These are phyloP conservation scores for Taxillus chinensis DNA, from an alignment of 164 flowering plant species.

Conservation along the genomic window DNA sequence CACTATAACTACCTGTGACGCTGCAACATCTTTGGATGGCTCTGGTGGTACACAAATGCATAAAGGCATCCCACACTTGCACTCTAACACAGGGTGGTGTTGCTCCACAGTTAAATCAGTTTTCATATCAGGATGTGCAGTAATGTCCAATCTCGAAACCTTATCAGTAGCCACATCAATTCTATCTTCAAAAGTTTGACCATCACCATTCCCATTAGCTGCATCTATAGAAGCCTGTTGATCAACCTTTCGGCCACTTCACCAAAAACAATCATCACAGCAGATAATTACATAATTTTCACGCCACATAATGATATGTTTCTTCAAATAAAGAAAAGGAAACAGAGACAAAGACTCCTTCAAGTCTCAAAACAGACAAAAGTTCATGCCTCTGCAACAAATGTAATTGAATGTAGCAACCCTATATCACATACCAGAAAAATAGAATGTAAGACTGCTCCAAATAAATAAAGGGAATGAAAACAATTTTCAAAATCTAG, in stretches of 20 bases:
- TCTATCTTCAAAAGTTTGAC: conserved; percentile 13
- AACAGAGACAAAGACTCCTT: too few species aligned
- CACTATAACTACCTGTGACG: conserved; percentile 29
- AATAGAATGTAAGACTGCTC: too few species aligned
- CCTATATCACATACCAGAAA: too few species aligned
- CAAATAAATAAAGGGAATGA: too few species aligned
- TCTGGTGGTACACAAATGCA: conserved; percentile 81
- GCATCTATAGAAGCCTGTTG: conserved; percentile 8
- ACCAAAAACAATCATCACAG: conserved; percentile 9
- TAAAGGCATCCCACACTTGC: conserved; percentile 98
- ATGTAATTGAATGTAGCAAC: too few species aligned
- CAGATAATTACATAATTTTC: background rate
- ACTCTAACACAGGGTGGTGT: conserved; percentile 33
- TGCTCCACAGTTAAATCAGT: conserved; percentile 17
- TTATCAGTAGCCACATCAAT: conserved; percentile 29
- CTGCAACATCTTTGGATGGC: conserved; percentile 27
- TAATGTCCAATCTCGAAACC: conserved; percentile 44
- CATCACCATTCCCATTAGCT: background rate
- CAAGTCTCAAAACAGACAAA: too few species aligned
- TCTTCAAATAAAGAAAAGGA: background rate
- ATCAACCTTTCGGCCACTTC: conserved; percentile 29
- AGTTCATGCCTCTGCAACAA: too few species aligned
- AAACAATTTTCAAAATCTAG: too few species aligned
- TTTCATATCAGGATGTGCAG: conserved; percentile 18
- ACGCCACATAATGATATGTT: background rate